These are phyloP conservation scores for Xylaria sp. DNA, from an alignment of 2,329 filamentous ascomycete species.

Conservation along the genomic window DNA sequence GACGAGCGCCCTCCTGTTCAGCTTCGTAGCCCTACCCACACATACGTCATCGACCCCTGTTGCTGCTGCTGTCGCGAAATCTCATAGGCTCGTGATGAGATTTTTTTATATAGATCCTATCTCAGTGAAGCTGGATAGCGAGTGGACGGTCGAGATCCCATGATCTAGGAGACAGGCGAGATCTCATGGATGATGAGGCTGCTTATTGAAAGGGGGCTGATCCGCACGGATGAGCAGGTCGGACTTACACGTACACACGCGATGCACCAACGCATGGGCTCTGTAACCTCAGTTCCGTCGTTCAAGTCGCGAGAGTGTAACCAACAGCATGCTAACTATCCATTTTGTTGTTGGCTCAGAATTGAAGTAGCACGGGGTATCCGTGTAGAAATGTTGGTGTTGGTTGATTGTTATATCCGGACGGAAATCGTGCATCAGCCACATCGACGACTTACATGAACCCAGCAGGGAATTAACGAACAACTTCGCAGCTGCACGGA, in stretches of 20 bases:
- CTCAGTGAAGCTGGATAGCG: no score
- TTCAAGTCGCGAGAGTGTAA: constrained; percentile 7
- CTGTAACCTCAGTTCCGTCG: constrained; percentile 6
- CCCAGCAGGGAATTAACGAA: no score
- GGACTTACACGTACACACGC: background rate
- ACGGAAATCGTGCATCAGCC: constrained; percentile 12
- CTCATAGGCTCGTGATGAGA: background rate
- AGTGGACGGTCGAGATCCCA: no score
- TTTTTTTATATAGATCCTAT: background rate
- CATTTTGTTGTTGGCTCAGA: background rate
- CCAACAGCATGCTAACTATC: background rate
- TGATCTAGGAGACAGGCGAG: no score
- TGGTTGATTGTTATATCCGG: constrained; percentile 11
- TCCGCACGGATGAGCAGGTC: background rate
- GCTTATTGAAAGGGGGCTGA: background rate
- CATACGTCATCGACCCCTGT: background rate
- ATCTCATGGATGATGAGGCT: no score
- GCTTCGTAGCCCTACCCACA: background rate
- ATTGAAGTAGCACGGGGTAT: background rate
- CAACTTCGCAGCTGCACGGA: no score
- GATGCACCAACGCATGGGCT: constrained; percentile 8
- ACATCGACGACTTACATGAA: no score
- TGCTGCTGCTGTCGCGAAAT: background rate
- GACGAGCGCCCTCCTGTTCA: background rate
- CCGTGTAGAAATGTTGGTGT: background rate